phyloP scores from a whole-genome alignment of 1,139 yeast species.

The Nadsonia commutata region DNA sequence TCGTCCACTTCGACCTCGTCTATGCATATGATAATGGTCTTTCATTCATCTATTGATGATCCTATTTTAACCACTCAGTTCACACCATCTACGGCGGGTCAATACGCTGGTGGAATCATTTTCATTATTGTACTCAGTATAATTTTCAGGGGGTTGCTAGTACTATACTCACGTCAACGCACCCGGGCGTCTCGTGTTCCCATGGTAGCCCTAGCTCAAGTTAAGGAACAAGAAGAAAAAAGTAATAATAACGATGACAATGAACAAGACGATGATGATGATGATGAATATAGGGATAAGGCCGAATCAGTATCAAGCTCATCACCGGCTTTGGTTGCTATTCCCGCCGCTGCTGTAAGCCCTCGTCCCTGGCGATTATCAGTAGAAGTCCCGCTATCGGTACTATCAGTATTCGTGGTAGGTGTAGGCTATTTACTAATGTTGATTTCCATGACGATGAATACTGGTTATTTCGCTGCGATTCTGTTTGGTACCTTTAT shows the following conservation, averaged over 20 bases:
- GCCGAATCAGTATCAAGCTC: slow-evolving; percentile 1
- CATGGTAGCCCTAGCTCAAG: slow-evolving; percentile 6
- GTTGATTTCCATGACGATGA: slow-evolving; percentile 19
- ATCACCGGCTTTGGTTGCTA: no score
- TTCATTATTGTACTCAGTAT: slow-evolving; percentile 14
- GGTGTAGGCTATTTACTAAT: slow-evolving; percentile 15
- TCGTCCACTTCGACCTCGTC: slow-evolving; percentile 1
- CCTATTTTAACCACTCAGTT: slow-evolving; percentile 12
- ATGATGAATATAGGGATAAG: slow-evolving; percentile 1
- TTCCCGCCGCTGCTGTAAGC: not conserved
- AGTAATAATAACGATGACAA: slow-evolving; percentile 1
- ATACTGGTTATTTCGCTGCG: slow-evolving; percentile 17
- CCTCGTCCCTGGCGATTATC: slow-evolving; percentile 16
- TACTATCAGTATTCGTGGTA: slow-evolving; percentile 10
- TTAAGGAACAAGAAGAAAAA: slow-evolving; percentile 5
- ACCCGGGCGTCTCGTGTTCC: slow-evolving; percentile 8
- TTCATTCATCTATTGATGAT: slow-evolving; percentile 12
- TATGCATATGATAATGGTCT: slow-evolving; percentile 12
- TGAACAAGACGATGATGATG: slow-evolving; percentile 7
- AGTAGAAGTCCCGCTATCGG: slow-evolving; percentile 14
- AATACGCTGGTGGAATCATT: slow-evolving; percentile 16
- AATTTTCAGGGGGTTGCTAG: slow-evolving; percentile 9
- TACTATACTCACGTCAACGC: slow-evolving; percentile 6
- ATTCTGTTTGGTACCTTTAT: slow-evolving; percentile 15
- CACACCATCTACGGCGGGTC: slow-evolving; percentile 15